These are phyloP conservation scores for Penicillium sp. DNA, from an alignment of 2,329 filamentous ascomycete species.

Conservation along the genomic window DNA sequence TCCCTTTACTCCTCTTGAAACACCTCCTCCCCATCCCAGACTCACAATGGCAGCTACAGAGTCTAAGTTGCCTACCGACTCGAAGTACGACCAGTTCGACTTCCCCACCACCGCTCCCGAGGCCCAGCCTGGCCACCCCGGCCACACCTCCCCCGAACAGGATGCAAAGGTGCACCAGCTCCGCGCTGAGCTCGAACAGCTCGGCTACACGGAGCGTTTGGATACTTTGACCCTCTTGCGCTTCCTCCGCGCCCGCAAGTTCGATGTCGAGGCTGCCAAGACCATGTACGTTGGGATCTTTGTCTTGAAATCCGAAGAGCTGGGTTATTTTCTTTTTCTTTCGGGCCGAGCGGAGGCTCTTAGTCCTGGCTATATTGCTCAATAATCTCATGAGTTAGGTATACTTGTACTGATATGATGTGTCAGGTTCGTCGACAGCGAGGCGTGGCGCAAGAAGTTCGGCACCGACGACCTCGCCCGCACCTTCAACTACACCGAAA, in stretches of 20 bases:
- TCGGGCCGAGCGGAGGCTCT: background rate
- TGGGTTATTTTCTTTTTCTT: background rate
- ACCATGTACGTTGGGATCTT: slow-evolving; percentile 65
- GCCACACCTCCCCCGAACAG: slow-evolving; percentile 79
- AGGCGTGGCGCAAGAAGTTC: slow-evolving; percentile 86
- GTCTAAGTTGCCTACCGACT: slow-evolving; percentile 56
- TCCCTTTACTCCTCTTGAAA: slow-evolving; percentile 7
- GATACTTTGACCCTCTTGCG: slow-evolving; percentile 91
- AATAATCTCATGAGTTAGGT: background rate
- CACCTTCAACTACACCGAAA: slow-evolving; percentile 84
- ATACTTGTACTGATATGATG: slow-evolving; percentile 11
- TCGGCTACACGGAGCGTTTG: slow-evolving; percentile 76
- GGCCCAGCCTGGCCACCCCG: slow-evolving; percentile 72
- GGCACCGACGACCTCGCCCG: slow-evolving; percentile 76
- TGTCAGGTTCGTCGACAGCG: slow-evolving; percentile 78
- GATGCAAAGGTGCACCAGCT: slow-evolving; percentile 87
- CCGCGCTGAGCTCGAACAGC: slow-evolving; percentile 75
- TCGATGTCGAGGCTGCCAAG: slow-evolving; percentile 78
- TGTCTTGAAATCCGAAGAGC: background rate
- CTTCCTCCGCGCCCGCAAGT: slow-evolving; percentile 92
- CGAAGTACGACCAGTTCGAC: slow-evolving; percentile 96
- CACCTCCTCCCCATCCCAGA: slow-evolving; percentile 11
- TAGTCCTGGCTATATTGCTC: background rate
- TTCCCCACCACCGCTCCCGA: slow-evolving; percentile 75
- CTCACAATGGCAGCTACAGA: slow-evolving; percentile 32